These are phyloP conservation scores for Talaromyces sp. DNA, from an alignment of 2,329 filamentous ascomycete species.

Conservation along the genomic window DNA sequence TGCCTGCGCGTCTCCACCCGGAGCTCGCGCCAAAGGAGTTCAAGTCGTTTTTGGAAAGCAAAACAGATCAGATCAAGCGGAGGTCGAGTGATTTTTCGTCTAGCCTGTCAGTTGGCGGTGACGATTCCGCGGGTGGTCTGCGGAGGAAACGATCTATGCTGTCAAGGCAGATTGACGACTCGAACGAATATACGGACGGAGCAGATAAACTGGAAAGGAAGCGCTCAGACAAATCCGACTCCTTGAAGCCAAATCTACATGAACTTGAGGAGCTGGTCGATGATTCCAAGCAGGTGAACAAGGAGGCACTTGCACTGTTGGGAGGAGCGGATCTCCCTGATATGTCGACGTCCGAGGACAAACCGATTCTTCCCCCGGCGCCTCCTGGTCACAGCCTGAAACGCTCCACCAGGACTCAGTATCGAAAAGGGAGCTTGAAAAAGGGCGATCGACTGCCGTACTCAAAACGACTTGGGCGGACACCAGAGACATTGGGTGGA, in stretches of 20 bases:
- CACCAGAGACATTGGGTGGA: slow-evolving; percentile 58
- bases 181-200: slow-evolving; percentile 72
- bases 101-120: slow-evolving; percentile 47
- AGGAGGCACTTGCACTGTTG: slow-evolving; percentile 56
- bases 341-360: slow-evolving; percentile 59
- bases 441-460: slow-evolving; percentile 71
- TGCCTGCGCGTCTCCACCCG: slow-evolving; percentile 87
- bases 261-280: slow-evolving; percentile 77
- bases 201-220: slow-evolving; percentile 73
- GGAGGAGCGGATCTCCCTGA: slow-evolving; percentile 38
- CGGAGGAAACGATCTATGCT: slow-evolving; percentile 93
- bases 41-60: slow-evolving; percentile 91
- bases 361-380: slow-evolving; percentile 75
- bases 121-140: slow-evolving; percentile 56
- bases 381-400: slow-evolving; percentile 73
- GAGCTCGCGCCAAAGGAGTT: slow-evolving; percentile 94
- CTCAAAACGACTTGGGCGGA: slow-evolving; percentile 65
- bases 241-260: slow-evolving; percentile 59
- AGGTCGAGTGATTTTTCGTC: slow-evolving; percentile 69
- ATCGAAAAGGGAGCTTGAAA: slow-evolving; percentile 79
- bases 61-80: slow-evolving; percentile 82
- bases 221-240: slow-evolving; percentile 54
- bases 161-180: slow-evolving; percentile 80
- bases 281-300: slow-evolving; percentile 59
- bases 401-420: slow-evolving; percentile 86